phyloP scores from a whole-genome alignment of 2,329 filamentous ascomycete species.

The Biscogniauxia mediterranea region DNA sequence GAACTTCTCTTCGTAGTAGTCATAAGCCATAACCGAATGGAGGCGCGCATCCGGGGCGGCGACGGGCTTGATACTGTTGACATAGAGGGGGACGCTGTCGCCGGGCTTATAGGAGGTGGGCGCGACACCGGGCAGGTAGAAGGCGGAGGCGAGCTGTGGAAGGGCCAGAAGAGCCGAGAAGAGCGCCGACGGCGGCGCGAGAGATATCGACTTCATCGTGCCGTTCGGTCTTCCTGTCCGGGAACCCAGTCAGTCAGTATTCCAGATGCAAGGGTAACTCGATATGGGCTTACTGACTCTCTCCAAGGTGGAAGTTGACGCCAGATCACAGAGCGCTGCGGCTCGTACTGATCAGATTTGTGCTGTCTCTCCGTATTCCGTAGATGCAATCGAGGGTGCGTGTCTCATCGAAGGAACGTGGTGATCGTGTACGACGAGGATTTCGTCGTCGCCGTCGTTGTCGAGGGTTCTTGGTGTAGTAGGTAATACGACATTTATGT shows the following conservation, averaged over 20 bases:
- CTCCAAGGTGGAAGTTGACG: constrained; percentile 16
- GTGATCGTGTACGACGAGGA: not conserved
- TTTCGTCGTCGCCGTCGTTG: not conserved
- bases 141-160: constrained; percentile 63
- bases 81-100: constrained; percentile 80
- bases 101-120: constrained; percentile 85
- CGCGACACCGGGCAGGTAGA: constrained; percentile 95
- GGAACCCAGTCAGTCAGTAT: not conserved
- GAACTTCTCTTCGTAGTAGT: constrained; percentile 89
- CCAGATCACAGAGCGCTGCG: constrained; percentile 26
- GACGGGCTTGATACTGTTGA: constrained; percentile 89
- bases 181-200: constrained; percentile 47
- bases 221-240: constrained; percentile 3
- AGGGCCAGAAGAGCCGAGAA: constrained; percentile 50
- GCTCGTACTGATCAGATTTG: constrained; percentile 11
- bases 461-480: not conserved
- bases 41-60: constrained; percentile 77
- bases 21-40: constrained; percentile 90
- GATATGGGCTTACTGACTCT: no score
- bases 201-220: constrained; percentile 46
- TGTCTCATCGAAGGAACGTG: not conserved
- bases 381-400: not conserved
- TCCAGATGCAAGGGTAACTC: no score
- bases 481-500: not conserved
- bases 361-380: not conserved